Conservation (phyloP, 768 basidiomycete genomes). For the Brasilioporus rufonigricans region DNA sequence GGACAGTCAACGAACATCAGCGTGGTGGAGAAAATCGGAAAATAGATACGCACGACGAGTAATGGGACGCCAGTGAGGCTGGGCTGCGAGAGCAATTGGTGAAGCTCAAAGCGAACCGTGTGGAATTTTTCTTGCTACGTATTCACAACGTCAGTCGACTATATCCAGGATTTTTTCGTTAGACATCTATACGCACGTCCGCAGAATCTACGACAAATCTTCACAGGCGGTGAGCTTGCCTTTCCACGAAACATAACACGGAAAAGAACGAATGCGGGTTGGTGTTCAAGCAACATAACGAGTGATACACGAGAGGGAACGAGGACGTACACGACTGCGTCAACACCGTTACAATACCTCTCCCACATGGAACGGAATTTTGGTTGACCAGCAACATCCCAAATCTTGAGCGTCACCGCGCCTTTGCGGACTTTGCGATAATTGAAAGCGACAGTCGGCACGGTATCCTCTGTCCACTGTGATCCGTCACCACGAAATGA, state of each 20-base stretch:
- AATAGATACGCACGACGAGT: constrained; percentile 61
- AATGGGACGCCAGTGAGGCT: constrained; percentile 71
- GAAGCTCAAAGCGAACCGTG: constrained; percentile 79
- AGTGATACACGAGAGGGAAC: not conserved
- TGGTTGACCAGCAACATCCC: constrained; percentile 95
- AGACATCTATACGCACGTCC: constrained; percentile 56
- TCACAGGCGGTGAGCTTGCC: constrained; percentile 16
- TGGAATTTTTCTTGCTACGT: constrained; percentile 76
- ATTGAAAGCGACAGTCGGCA: constrained; percentile 93
- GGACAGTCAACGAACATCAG: not conserved
- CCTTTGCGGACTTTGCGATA: constrained; percentile 86
- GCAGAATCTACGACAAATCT: constrained; percentile 93
- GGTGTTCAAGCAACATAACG: not conserved
- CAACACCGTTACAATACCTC: constrained; percentile 88
- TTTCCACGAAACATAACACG: not conserved
- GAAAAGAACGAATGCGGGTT: not conserved
- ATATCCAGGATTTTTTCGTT: not conserved
- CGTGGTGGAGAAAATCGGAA: not conserved
- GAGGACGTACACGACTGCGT: constrained; percentile 78
- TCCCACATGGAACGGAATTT: constrained; percentile 97
- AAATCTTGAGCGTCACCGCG: constrained; percentile 88
- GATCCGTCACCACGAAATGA: not conserved
- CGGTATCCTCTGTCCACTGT: constrained; percentile 96
- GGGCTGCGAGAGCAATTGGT: constrained; percentile 69
- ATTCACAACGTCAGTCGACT: constrained; percentile 1